Conservation (phyloP, 169 alveolate species). For the Fabrea salina region DNA sequence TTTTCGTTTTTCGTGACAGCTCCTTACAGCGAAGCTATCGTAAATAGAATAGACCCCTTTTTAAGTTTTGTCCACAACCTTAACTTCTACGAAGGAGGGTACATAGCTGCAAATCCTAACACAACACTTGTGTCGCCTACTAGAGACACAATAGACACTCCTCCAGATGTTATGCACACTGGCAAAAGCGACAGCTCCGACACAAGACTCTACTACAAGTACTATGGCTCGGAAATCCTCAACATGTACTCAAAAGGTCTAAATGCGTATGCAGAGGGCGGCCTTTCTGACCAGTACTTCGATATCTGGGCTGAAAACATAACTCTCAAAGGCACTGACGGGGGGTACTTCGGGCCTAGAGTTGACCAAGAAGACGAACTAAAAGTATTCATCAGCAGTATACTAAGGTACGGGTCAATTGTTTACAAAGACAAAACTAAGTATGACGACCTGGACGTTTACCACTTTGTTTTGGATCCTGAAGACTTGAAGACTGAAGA, state of each 20-base stretch:
- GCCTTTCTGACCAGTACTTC: background rate
- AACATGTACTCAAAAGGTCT: background rate
- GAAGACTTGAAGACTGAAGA: background rate
- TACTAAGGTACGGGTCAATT: background rate
- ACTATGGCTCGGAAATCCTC: background rate
- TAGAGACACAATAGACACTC: background rate
- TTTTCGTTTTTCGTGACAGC: background rate
- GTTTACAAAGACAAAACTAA: background rate
- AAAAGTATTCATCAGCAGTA: background rate
- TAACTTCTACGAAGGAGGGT: background rate
- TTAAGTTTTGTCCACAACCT: background rate
- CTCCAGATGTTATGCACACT: background rate
- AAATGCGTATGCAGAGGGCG: background rate
- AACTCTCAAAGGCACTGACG: background rate
- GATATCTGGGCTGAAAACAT: conserved; percentile 9
- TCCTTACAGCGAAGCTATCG: background rate
- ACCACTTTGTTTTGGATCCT: background rate
- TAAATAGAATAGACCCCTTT: background rate
- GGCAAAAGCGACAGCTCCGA: background rate
- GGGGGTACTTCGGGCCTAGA: background rate
- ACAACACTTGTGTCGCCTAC: background rate
- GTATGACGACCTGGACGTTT: background rate
- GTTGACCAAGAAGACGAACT: background rate
- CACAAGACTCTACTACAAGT: background rate
- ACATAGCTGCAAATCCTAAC: background rate